Percentiles rank a stretch among this genome's conserved stretches.
phyloP scores from a whole-genome alignment of 371 early-diverging fungal genomes.

The Lichtheimia corymbifera region DNA sequence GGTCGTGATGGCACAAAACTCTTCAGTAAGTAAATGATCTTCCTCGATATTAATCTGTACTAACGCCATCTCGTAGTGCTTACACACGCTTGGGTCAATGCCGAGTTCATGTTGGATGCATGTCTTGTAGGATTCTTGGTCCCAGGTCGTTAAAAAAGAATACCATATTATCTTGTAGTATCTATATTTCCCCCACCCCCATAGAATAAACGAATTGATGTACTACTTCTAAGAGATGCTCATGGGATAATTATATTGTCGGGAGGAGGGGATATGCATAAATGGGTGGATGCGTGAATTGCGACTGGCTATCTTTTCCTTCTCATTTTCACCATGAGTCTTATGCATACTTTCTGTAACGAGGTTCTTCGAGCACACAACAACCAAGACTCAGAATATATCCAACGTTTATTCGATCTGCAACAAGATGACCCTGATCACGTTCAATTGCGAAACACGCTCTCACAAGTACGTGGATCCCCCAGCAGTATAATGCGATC shows the following conservation, averaged over 20 bases:
- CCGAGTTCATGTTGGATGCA: constrained; percentile 79
- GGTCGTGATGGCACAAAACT: constrained; percentile 94
- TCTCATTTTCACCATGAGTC: neutral
- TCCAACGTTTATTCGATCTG: neutral
- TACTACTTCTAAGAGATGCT: too few relatives aligned
- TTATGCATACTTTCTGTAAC: neutral
- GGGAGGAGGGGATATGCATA: too few relatives aligned
- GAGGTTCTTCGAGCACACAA: constrained; percentile 2
- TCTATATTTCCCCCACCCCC: too few relatives aligned
- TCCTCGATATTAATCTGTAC: neutral
- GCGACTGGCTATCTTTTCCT: too few relatives aligned
- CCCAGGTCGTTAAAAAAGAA: constrained; percentile 16
- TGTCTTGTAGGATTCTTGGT: constrained; percentile 85
- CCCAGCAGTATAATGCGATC: neutral
- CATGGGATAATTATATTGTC: too few relatives aligned
- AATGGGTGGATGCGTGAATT: too few relatives aligned
- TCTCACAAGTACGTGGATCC: too few relatives aligned
- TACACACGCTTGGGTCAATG: constrained; percentile 95
- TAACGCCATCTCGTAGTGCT: constrained; percentile 48
- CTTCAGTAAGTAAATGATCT: constrained; percentile 67
- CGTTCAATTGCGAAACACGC: neutral
- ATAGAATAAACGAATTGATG: too few relatives aligned
- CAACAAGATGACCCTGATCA: neutral
- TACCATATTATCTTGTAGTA: too few relatives aligned
- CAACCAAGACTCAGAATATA: neutral